Evolutionary conservation across 768 basidiomycete species (phyloP).

Genomic region (Clathrus columnatus): DNA sequence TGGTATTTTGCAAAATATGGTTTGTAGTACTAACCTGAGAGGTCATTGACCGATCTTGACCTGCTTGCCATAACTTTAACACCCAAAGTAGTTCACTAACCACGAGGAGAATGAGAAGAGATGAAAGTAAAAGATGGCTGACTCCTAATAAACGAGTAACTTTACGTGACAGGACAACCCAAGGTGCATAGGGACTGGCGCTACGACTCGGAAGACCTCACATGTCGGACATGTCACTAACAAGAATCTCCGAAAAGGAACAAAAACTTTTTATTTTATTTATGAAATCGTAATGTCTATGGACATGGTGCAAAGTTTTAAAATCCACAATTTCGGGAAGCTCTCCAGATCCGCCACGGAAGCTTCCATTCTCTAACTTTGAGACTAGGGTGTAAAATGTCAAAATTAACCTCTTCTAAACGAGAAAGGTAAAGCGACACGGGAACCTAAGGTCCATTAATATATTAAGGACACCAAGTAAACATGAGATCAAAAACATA

Average conservation of each 20-base stretch:
- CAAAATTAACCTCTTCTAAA: conserved; percentile 62
- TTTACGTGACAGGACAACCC: background rate
- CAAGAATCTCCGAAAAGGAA: background rate
- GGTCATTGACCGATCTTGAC: conserved; percentile 43
- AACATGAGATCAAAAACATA: conserved; percentile 30
- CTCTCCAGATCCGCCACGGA: conserved; percentile 61
- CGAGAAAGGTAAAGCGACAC: conserved; percentile 52
- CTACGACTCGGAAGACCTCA: background rate
- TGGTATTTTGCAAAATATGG: background rate
- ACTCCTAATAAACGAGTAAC: background rate
- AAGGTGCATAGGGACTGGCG: too few species aligned
- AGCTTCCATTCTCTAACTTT: conserved; percentile 68
- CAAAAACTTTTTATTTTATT: background rate
- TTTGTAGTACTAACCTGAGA: conserved; percentile 45
- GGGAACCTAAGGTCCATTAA: conserved; percentile 56
- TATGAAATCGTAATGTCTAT: too few species aligned
- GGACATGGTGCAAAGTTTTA: conserved; percentile 15
- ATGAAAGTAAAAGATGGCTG: background rate
- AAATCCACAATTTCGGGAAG: conserved; percentile 35
- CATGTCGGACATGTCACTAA: background rate
- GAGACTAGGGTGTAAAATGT: conserved; percentile 57
- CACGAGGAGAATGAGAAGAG: background rate
- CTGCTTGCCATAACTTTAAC: background rate
- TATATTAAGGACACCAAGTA: conserved; percentile 1
- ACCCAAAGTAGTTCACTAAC: background rate